phyloP scores from a whole-genome alignment of 345 rosid genomes.

The Euphorbia pulcherrima region DNA sequence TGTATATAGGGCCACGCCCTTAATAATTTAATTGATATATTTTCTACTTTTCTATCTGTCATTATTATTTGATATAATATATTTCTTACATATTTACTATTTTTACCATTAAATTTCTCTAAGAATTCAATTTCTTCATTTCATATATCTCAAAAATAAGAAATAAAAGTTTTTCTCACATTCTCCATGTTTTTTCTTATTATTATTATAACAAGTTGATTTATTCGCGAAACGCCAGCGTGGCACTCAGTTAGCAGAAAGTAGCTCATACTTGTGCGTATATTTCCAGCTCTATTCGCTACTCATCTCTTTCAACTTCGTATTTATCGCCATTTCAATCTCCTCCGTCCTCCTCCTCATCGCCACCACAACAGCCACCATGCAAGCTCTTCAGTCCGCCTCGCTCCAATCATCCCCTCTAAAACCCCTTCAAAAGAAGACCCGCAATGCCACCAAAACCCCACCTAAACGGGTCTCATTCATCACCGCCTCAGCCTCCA shows the following conservation, averaged over 20 bases:
- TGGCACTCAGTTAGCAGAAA: constrained; percentile 14
- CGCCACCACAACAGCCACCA: constrained; percentile 20
- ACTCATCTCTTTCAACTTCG: neutral
- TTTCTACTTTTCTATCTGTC: too few species aligned
- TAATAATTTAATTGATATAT: too few species aligned
- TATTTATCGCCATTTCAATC: constrained; percentile 9
- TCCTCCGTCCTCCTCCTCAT: neutral
- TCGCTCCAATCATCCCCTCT: constrained; percentile 58
- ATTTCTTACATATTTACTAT: too few species aligned
- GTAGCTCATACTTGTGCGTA: neutral
- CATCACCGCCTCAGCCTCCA: constrained; percentile 44
- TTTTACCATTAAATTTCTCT: too few species aligned
- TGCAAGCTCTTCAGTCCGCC: constrained; percentile 68
- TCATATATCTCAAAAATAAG: too few species aligned
- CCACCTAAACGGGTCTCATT: constrained; percentile 32
- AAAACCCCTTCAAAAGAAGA: constrained; percentile 36
- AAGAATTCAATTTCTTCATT: too few species aligned
- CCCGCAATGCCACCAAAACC: constrained; percentile 30
- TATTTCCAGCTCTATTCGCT: neutral
- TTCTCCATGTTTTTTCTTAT: too few species aligned
- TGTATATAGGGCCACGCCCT: too few species aligned
- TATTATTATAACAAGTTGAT: too few species aligned
- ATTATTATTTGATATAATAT: too few species aligned
- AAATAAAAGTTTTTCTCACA: too few species aligned
- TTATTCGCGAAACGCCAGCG: neutral